Percentiles rank a stretch among this genome's conserved stretches.
Evolutionary conservation across 345 rosid genomes (phyloP).

Genomic region (Excoecaria cochinchinensis): DNA sequence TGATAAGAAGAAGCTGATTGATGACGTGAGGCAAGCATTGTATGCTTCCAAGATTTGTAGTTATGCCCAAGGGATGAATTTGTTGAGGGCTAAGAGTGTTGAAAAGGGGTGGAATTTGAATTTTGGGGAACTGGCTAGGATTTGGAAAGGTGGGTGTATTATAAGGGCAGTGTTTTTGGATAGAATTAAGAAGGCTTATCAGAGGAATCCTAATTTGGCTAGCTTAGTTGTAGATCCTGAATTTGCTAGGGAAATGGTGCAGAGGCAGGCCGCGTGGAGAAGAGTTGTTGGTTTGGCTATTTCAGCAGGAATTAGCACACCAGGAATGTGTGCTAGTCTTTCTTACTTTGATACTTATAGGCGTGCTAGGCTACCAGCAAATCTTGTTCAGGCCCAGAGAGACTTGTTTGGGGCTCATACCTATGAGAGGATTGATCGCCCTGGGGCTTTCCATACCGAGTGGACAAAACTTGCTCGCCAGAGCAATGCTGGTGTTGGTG

Average conservation of each 20-base stretch:
- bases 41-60: slow-evolving; percentile 94
- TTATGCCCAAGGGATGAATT: slow-evolving; percentile 94
- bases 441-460: slow-evolving; percentile 80
- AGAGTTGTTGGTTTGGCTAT: slow-evolving; percentile 93
- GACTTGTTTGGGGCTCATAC: slow-evolving; percentile 98
- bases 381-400: slow-evolving; percentile 96
- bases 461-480: slow-evolving; percentile 86
- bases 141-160: slow-evolving; percentile 98
- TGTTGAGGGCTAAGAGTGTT: slow-evolving; percentile 85
- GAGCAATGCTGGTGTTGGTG: slow-evolving; percentile 44
- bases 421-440: slow-evolving; percentile 82
- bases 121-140: slow-evolving; percentile 83
- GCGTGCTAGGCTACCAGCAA: slow-evolving; percentile 85
- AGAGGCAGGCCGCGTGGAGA: slow-evolving; percentile 98
- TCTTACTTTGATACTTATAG: slow-evolving; percentile 92
- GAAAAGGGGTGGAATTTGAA: slow-evolving; percentile 86
- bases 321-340: slow-evolving; percentile 96
- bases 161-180: slow-evolving; percentile 95
- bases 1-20: slow-evolving; percentile 85
- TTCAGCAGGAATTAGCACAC: slow-evolving; percentile 88
- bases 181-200: slow-evolving; percentile 94
- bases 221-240: slow-evolving; percentile 93
- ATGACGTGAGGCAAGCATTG: slow-evolving; percentile 92
- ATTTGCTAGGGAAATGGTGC: slow-evolving; percentile 94
- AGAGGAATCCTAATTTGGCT: slow-evolving; percentile 81